Evolutionary conservation across 2,329 filamentous ascomycete genomes (phyloP).

Genomic region (Fusarium dimerum): DNA sequence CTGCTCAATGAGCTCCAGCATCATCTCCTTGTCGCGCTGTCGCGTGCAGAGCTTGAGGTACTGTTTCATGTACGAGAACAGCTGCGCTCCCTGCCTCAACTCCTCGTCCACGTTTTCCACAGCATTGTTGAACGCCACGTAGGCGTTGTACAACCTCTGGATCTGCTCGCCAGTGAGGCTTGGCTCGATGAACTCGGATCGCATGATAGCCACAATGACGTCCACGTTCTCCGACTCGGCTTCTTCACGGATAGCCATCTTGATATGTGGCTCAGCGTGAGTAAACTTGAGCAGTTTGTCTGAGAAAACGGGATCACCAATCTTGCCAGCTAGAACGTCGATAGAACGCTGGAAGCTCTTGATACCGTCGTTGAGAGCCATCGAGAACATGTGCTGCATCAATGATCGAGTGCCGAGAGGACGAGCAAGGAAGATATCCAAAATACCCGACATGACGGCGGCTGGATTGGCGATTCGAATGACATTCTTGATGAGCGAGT

Average conservation of each 20-base stretch:
- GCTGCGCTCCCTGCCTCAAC: constrained; percentile 83
- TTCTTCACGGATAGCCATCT: constrained; percentile 72
- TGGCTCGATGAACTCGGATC: constrained; percentile 75
- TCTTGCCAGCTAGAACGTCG: constrained; percentile 72
- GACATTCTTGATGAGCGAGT: constrained; percentile 91
- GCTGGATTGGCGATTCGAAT: constrained; percentile 96
- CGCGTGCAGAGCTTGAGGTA: constrained; percentile 88
- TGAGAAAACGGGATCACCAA: constrained; percentile 78
- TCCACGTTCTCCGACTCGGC: constrained; percentile 75
- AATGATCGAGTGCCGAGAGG: constrained; percentile 89
- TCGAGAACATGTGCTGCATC: constrained; percentile 90
- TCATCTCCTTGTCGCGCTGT: constrained; percentile 95
- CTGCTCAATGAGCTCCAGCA: constrained; percentile 93
- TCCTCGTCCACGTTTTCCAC: constrained; percentile 90
- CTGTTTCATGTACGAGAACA: constrained; percentile 95
- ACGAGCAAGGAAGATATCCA: constrained; percentile 94
- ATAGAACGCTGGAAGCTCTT: constrained; percentile 84
- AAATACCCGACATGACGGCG: constrained; percentile 91
- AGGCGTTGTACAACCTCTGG: constrained; percentile 86
- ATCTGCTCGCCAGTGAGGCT: constrained; percentile 74
- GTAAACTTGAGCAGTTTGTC: constrained; percentile 81
- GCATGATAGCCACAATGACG: constrained; percentile 79
- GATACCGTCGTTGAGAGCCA: constrained; percentile 90
- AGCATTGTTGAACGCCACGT: constrained; percentile 92
- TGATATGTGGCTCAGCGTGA: constrained; percentile 72